These are phyloP conservation scores for Henckelia pumila DNA, from an alignment of 257 asterid species.

Conservation along the genomic window DNA sequence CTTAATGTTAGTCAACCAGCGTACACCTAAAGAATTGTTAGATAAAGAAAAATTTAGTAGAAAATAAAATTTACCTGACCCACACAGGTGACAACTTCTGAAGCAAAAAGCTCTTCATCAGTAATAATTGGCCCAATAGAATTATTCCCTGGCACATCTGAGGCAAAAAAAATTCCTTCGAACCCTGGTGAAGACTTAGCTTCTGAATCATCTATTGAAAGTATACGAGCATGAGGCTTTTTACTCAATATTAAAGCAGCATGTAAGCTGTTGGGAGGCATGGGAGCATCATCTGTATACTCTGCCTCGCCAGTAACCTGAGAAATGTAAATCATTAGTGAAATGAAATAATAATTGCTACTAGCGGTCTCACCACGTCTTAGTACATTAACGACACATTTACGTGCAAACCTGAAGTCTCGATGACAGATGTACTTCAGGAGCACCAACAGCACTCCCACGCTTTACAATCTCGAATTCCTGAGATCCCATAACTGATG, in stretches of 20 bases:
- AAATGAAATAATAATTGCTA: background rate
- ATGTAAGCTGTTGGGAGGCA: constrained; percentile 82
- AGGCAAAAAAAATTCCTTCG: constrained; percentile 72
- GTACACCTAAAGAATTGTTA: background rate
- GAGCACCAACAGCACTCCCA: constrained; percentile 83
- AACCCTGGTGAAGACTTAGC: constrained; percentile 80
- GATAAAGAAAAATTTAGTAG: constrained; percentile 9
- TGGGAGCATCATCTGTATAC: constrained; percentile 87
- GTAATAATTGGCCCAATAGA: constrained; percentile 61
- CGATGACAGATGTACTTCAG: constrained; percentile 90
- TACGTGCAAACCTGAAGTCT: constrained; percentile 65
- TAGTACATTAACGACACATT: background rate
- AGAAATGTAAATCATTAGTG: constrained; percentile 26
- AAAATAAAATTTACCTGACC: constrained; percentile 68
- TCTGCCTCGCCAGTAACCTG: constrained; percentile 99
- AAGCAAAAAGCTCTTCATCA: constrained; percentile 87
- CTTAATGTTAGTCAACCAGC: background rate
- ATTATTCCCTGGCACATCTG: constrained; percentile 69
- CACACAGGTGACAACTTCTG: constrained; percentile 77
- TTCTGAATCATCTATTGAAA: constrained; percentile 59
- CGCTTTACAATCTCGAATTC: constrained; percentile 66
- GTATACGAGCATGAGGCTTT: constrained; percentile 90
- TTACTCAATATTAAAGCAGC: constrained; percentile 79
- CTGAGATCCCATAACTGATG: constrained; percentile 61
- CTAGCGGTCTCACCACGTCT: too few relatives aligned